Evolutionary conservation across 352 stramenopile species (phyloP).

Genomic region (Globisporangium emineosum): DNA sequence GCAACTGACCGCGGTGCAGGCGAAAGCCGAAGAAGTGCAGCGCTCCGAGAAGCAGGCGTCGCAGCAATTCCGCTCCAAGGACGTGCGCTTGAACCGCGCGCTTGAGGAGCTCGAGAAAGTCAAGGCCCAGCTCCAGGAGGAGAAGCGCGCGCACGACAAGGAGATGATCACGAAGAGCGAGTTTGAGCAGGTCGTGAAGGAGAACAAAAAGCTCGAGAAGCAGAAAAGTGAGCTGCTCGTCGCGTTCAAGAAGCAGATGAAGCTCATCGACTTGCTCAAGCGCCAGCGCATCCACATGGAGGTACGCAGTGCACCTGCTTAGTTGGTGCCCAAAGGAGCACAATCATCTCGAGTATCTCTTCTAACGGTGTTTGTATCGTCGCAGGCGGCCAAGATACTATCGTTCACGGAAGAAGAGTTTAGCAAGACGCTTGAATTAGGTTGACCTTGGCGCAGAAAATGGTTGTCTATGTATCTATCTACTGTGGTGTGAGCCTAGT

Average conservation of each 20-base stretch:
- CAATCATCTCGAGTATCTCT: too few species aligned
- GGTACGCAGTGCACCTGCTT: constrained; percentile 33
- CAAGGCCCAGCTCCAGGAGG: constrained; percentile 63
- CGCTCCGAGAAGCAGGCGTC: constrained; percentile 58
- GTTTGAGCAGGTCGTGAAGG: constrained; percentile 53
- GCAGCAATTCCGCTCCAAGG: constrained; percentile 75
- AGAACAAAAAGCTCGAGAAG: constrained; percentile 80
- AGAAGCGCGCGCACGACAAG: constrained; percentile 43
- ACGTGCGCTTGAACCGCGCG: constrained; percentile 73
- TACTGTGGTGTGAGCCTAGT: constrained; percentile 7
- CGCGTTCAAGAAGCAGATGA: constrained; percentile 87
- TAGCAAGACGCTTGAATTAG: constrained; percentile 68
- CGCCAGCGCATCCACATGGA: constrained; percentile 86
- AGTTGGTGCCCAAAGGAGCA: too few species aligned
- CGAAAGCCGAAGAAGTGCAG: constrained; percentile 48
- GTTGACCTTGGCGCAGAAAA: constrained; percentile 19
- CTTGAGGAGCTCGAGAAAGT: constrained; percentile 75
- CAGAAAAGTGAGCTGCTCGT: constrained; percentile 76
- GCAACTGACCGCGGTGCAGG: constrained; percentile 47
- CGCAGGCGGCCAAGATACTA: constrained; percentile 77
- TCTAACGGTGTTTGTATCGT: too few species aligned
- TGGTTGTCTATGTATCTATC: background rate
- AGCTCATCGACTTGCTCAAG: constrained; percentile 84
- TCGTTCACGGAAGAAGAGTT: constrained; percentile 86
- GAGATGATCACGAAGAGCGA: constrained; percentile 49